phyloP scores from a whole-genome alignment of 2,329 filamentous ascomycete genomes.

The Penicillium sp. region DNA sequence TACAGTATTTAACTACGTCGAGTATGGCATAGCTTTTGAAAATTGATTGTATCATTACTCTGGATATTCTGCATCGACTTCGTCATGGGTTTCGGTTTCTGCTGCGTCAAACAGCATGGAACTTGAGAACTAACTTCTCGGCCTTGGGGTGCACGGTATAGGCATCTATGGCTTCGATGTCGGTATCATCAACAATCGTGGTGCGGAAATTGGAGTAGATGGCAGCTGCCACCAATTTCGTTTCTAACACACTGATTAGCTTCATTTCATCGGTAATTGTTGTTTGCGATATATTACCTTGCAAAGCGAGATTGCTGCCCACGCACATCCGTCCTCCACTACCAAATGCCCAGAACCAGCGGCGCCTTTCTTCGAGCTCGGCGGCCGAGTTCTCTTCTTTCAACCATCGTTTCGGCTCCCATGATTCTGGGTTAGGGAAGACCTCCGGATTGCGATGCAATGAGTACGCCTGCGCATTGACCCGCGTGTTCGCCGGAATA shows the following conservation, averaged over 20 bases:
- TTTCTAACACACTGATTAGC: constrained; percentile 51
- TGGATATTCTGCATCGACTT: not conserved
- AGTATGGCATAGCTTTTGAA: constrained; percentile 18
- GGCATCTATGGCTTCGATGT: constrained; percentile 65
- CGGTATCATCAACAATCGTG: constrained; percentile 60
- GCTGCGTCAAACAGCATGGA: constrained; percentile 38
- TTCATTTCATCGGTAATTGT: not conserved
- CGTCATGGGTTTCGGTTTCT: not conserved
- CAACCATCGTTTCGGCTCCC: constrained; percentile 52
- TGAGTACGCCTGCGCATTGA: constrained; percentile 53
- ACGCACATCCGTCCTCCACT: constrained; percentile 53
- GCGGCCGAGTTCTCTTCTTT: constrained; percentile 34
- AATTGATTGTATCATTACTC: constrained; percentile 21
- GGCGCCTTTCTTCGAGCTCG: constrained; percentile 45
- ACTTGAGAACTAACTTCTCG: constrained; percentile 60
- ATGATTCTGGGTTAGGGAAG: constrained; percentile 50
- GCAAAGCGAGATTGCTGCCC: constrained; percentile 49
- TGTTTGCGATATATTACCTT: constrained; percentile 34
- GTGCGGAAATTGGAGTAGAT: constrained; percentile 70
- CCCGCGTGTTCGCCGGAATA: constrained; percentile 46
- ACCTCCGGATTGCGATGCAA: constrained; percentile 52
- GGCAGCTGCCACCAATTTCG: constrained; percentile 69
- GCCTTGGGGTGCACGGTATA: constrained; percentile 62
- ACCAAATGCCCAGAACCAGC: constrained; percentile 55
- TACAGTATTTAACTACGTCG: constrained; percentile 29